Conservation (phyloP, 106 monocot genomes). For the Gastrodia elata region DNA sequence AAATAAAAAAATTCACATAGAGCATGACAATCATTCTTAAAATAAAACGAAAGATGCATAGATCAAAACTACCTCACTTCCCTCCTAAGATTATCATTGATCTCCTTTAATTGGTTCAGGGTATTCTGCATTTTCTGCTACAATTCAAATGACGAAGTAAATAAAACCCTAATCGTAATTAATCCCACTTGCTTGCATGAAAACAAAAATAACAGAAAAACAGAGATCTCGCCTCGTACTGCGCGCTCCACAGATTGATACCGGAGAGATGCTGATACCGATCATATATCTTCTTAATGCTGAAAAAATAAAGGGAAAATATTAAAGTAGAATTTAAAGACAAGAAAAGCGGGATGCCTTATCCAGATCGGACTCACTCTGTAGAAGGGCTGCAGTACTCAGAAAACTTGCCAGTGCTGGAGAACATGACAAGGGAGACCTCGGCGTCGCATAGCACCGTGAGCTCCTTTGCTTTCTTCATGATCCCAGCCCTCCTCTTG, state of each 20-base stretch:
- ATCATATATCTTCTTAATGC: slow-evolving; percentile 56
- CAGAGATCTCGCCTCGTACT: slow-evolving; percentile 37
- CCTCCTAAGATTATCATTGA: slow-evolving; percentile 59
- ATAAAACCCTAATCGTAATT: not conserved
- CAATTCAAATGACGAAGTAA: not conserved
- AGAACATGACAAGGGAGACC: slow-evolving; percentile 25
- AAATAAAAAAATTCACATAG: not conserved
- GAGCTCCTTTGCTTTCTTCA: slow-evolving; percentile 37
- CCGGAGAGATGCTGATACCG: slow-evolving; percentile 52
- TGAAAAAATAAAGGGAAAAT: slow-evolving; percentile 5
- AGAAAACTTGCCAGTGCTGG: slow-evolving; percentile 21
- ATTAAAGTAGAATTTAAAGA: not conserved
- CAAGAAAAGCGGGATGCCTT: not conserved
- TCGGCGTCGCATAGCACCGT: slow-evolving; percentile 37
- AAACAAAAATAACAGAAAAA: not conserved
- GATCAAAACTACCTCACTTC: slow-evolving; percentile 53
- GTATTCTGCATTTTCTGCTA: slow-evolving; percentile 71
- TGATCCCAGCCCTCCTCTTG: slow-evolving; percentile 21
- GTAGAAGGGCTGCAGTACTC: slow-evolving; percentile 24
- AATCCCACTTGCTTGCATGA: not conserved
- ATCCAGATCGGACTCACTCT: not conserved
- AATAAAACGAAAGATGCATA: not conserved
- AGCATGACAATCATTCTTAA: not conserved
- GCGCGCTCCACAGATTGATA: slow-evolving; percentile 60
- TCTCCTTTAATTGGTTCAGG: slow-evolving; percentile 54